These are phyloP conservation scores for Solanum aculeatissimum DNA, from an alignment of 305 asterid species.

Conservation along the genomic window DNA sequence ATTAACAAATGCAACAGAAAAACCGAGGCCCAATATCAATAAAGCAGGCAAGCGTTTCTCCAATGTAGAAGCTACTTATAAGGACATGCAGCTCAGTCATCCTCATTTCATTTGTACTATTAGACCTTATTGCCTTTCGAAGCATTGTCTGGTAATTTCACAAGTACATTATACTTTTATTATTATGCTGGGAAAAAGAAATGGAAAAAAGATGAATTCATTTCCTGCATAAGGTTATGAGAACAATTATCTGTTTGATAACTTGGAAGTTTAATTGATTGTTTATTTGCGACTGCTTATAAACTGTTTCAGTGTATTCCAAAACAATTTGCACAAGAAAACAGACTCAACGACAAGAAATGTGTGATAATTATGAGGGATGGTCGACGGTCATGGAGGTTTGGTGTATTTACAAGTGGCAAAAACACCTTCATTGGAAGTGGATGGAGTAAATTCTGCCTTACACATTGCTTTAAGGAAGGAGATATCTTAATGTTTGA, in stretches of 20 bases:
- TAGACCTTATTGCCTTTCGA: not conserved
- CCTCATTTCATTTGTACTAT: not conserved
- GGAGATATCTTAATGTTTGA: not conserved
- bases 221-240: not conserved
- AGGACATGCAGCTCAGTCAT: not conserved
- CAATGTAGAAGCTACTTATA: not conserved
- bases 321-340: not conserved
- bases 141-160: not conserved
- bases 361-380: not conserved
- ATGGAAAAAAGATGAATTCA: not conserved
- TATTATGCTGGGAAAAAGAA: not conserved
- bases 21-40: not conserved
- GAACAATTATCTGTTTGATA: not conserved
- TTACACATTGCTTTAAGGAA: not conserved
- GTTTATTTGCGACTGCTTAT: not conserved
- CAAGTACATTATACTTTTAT: not conserved
- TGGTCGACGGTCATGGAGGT: not conserved
- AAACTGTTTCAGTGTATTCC: not conserved
- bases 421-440: not conserved
- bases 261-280: not conserved
- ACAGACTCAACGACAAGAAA: not conserved
- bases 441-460: not conserved
- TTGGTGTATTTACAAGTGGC: not conserved
- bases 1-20: not conserved
- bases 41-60: not conserved